phyloP scores from a whole-genome alignment of 805 yeast species.

The Metschnikowia santaceciliae region DNA sequence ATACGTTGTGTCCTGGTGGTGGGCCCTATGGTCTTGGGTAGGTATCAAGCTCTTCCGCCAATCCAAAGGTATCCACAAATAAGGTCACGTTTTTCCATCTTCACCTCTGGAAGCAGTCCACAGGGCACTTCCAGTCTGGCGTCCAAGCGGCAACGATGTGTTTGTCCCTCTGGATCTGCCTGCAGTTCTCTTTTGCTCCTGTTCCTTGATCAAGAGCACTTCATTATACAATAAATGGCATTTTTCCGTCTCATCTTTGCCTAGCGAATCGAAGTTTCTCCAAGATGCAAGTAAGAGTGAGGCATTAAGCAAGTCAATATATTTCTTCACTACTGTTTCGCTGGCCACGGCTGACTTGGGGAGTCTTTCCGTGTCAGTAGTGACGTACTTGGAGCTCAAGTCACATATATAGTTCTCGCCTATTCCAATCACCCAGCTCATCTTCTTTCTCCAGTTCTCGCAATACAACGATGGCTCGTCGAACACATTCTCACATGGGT shows the following conservation, averaged over 20 bases:
- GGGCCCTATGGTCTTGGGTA: slow-evolving; percentile 75
- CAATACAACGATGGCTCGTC: slow-evolving; percentile 78
- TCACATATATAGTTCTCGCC: slow-evolving; percentile 61
- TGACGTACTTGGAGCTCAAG: slow-evolving; percentile 66
- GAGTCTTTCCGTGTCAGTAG: slow-evolving; percentile 24
- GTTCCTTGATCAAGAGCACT: slow-evolving; percentile 14
- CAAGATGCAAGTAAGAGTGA: slow-evolving; percentile 10
- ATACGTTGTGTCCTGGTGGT: slow-evolving; percentile 46
- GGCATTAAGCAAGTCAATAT: slow-evolving; percentile 7
- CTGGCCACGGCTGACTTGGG: slow-evolving; percentile 13
- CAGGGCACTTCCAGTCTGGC: slow-evolving; percentile 71
- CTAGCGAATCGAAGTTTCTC: slow-evolving; percentile 4
- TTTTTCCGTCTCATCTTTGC: slow-evolving; percentile 2
- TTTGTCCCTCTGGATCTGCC: slow-evolving; percentile 19
- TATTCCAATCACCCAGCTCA: slow-evolving; percentile 82
- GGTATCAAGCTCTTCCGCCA: slow-evolving; percentile 79
- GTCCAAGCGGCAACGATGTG: slow-evolving; percentile 36
- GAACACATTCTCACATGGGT: slow-evolving; percentile 81
- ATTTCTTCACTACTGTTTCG: slow-evolving; percentile 7
- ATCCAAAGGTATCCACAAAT: slow-evolving; percentile 54
- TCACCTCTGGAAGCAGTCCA: slow-evolving; percentile 86
- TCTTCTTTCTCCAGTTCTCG: slow-evolving; percentile 87
- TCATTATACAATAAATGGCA: slow-evolving; percentile 10
- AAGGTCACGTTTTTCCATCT: slow-evolving; percentile 8
- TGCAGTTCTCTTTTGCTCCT: slow-evolving; percentile 5